Conservation (phyloP, 2,329 filamentous ascomycete genomes). For the Fusarium sp. region DNA sequence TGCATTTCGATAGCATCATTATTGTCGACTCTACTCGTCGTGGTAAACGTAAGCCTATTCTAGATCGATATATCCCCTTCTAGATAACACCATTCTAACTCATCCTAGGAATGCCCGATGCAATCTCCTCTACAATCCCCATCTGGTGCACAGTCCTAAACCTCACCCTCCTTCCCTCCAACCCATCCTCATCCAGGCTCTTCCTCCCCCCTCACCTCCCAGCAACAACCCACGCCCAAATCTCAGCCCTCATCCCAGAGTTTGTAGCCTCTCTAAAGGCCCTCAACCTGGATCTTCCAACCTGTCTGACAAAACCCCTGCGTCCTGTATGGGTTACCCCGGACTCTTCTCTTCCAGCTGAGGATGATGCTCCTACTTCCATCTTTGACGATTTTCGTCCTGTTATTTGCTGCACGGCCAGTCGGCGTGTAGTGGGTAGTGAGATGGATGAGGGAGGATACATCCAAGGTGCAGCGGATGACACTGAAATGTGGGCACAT, state of each 20-base stretch:
- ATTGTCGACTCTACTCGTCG: slow-evolving; percentile 92
- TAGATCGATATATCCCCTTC: neutral
- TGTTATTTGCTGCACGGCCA: slow-evolving; percentile 86
- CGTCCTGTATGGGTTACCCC: slow-evolving; percentile 82
- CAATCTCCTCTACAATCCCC: slow-evolving; percentile 89
- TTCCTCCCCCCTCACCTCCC: slow-evolving; percentile 76
- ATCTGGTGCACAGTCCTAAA: slow-evolving; percentile 94
- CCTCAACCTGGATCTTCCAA: slow-evolving; percentile 66
- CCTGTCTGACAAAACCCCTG: slow-evolving; percentile 72
- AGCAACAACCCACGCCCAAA: slow-evolving; percentile 77
- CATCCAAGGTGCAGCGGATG: slow-evolving; percentile 93
- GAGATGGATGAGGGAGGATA: slow-evolving; percentile 73
- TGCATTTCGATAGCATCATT: slow-evolving; percentile 63
- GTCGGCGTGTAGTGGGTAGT: slow-evolving; percentile 70
- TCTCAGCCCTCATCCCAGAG: slow-evolving; percentile 65
- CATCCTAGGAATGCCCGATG: slow-evolving; percentile 72
- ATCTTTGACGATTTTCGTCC: slow-evolving; percentile 70
- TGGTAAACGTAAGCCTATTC: slow-evolving; percentile 72
- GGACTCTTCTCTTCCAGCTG: slow-evolving; percentile 59
- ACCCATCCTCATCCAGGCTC: slow-evolving; percentile 59
- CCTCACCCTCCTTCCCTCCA: slow-evolving; percentile 72
- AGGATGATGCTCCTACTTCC: slow-evolving; percentile 32
- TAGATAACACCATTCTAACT: neutral
- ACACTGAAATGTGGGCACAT: slow-evolving; percentile 90
- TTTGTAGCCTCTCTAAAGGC: slow-evolving; percentile 61